Evolutionary conservation across 257 asterid genomes (phyloP).

Genomic region (Cynanchum wilfordii): DNA sequence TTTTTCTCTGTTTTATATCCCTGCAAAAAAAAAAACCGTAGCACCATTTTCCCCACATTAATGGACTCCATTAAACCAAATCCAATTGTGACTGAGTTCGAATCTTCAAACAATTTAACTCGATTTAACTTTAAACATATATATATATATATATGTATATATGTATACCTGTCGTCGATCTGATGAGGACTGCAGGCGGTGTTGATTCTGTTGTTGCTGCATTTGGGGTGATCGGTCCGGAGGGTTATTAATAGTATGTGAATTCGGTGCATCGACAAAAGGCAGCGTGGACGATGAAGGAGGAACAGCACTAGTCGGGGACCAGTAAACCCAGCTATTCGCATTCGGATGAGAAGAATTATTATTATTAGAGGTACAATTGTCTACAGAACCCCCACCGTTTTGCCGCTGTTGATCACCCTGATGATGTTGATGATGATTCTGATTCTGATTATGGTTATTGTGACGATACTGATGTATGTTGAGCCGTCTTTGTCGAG

Average conservation of each 20-base stretch:
- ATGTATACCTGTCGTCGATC: constrained; percentile 41
- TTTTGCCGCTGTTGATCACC: constrained; percentile 6
- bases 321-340: constrained; percentile 52
- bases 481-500: constrained; percentile 55
- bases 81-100: too few relatives aligned
- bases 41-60: too few relatives aligned
- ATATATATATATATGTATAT: too few relatives aligned
- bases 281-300: constrained; percentile 18
- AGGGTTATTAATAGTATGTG: neutral
- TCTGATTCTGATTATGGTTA: constrained; percentile 19
- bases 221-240: constrained; percentile 18
- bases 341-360: constrained; percentile 18
- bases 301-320: constrained; percentile 8
- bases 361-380: constrained; percentile 9
- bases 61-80: too few relatives aligned
- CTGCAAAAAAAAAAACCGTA: constrained; percentile 24
- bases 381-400: constrained; percentile 11
- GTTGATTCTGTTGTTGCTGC: constrained; percentile 30
- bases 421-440: constrained; percentile 1
- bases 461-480: constrained; percentile 35
- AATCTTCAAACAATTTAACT: too few relatives aligned
- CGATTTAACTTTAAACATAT: too few relatives aligned
- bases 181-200: constrained; percentile 24
- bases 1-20: constrained; percentile 66
- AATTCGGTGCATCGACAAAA: constrained; percentile 25